These are phyloP conservation scores for Hypomontagnella monticulosa DNA, from an alignment of 495 filamentous ascomycete species.

Conservation along the genomic window DNA sequence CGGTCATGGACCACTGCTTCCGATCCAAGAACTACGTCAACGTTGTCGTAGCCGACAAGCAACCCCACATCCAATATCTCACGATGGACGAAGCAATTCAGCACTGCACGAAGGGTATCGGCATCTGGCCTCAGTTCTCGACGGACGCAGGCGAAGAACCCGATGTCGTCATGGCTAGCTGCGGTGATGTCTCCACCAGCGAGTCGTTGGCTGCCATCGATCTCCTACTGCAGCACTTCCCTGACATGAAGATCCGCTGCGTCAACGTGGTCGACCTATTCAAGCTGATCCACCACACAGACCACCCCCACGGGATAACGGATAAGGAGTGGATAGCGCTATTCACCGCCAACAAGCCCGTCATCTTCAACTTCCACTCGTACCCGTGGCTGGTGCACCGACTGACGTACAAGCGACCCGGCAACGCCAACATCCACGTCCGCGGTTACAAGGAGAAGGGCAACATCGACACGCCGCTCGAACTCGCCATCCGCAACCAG, in stretches of 20 bases:
- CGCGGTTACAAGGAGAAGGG: conserved; percentile 78
- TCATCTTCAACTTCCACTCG: conserved; percentile 83
- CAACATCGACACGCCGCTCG: conserved; percentile 79
- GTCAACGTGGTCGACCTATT: conserved; percentile 81
- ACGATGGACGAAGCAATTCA: conserved; percentile 71
- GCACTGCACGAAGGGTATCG: conserved; percentile 77
- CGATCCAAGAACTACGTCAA: conserved; percentile 78
- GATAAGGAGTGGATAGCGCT: conserved; percentile 69
- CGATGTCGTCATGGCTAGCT: conserved; percentile 74
- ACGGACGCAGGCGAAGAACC: conserved; percentile 69
- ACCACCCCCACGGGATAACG: conserved; percentile 74
- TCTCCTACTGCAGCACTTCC: conserved; percentile 69
- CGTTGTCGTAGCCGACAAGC: conserved; percentile 79
- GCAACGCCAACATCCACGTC: conserved; percentile 71
- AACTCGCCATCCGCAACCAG: conserved; percentile 75
- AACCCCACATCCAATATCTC: conserved; percentile 76
- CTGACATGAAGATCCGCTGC: conserved; percentile 74
- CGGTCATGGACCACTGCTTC: conserved; percentile 73
- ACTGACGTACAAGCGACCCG: conserved; percentile 73
- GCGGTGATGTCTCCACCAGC: conserved; percentile 75
- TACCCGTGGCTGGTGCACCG: conserved; percentile 81
- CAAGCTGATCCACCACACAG: conserved; percentile 69
- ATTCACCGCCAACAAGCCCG: conserved; percentile 72
- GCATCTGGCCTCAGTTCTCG: conserved; percentile 60
- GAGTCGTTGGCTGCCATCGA: conserved; percentile 75